Evolutionary conservation across 306 rosid genomes (phyloP).

Genomic region (Trifolium pratense): DNA sequence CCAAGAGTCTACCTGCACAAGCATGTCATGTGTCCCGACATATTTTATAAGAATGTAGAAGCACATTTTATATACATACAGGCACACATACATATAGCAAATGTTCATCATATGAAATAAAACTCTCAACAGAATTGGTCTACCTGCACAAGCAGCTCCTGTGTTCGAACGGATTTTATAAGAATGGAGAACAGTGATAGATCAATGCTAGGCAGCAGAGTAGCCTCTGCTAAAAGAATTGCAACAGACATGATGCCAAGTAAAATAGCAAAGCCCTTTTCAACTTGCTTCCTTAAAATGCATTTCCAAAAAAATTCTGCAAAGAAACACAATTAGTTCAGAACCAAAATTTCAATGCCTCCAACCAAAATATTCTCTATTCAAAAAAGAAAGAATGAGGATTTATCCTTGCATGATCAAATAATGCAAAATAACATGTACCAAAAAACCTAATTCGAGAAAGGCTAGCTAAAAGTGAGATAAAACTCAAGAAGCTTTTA

Average conservation of each 20-base stretch:
- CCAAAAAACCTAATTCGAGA: slow-evolving; percentile 6
- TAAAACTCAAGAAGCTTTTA: slow-evolving; percentile 27
- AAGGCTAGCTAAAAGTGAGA: slow-evolving; percentile 29
- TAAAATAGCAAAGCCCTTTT: slow-evolving; percentile 74
- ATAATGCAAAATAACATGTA: slow-evolving; percentile 29
- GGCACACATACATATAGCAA: not conserved
- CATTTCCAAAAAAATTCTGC: slow-evolving; percentile 95
- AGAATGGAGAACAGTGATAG: slow-evolving; percentile 92
- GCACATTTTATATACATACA: slow-evolving; percentile 15
- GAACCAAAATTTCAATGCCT: slow-evolving; percentile 22
- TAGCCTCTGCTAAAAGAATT: slow-evolving; percentile 97
- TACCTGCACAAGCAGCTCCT: slow-evolving; percentile 95
- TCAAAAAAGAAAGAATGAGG: slow-evolving; percentile 16
- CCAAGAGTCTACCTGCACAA: slow-evolving; percentile 71
- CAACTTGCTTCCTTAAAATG: slow-evolving; percentile 77
- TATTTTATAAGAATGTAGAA: slow-evolving; percentile 77
- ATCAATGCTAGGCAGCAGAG: slow-evolving; percentile 80
- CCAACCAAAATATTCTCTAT: slow-evolving; percentile 32
- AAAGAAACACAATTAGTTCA: slow-evolving; percentile 41
- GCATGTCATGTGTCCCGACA: slow-evolving; percentile 71
- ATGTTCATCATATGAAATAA: slow-evolving; percentile 14
- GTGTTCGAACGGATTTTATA: slow-evolving; percentile 70
- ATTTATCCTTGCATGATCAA: slow-evolving; percentile 27
- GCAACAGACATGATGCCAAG: slow-evolving; percentile 90
- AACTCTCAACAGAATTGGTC: slow-evolving; percentile 8